Conservation (phyloP, 225 moss, liverwort and hornwort genomes). For the Climacium dendroides region DNA sequence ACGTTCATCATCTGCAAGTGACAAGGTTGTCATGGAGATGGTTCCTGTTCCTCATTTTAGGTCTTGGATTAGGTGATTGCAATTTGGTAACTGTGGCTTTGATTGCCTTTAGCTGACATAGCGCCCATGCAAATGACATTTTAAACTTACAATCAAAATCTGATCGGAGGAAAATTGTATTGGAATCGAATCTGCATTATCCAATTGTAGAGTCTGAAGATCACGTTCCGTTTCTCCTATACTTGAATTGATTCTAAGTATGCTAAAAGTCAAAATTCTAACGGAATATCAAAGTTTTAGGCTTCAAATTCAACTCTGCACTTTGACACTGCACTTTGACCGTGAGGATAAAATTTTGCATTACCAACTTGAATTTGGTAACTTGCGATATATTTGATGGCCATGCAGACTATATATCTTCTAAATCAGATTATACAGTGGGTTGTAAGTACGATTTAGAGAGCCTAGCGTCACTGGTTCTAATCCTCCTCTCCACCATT, state of each 20-base stretch:
- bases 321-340: not conserved
- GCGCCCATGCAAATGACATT: not conserved
- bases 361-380: not conserved
- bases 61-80: not conserved
- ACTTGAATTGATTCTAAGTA: not conserved
- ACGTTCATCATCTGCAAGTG: not conserved
- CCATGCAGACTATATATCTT: not conserved
- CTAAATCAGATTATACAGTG: not conserved
- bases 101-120: not conserved
- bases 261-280: not conserved
- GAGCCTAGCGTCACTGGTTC: not conserved
- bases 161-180: not conserved
- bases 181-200: not conserved
- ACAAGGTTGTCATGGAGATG: not conserved
- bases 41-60: not conserved
- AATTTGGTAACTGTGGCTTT: not conserved
- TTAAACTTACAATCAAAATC: not conserved
- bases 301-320: not conserved
- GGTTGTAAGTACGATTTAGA: not conserved
- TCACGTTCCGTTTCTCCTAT: not conserved
- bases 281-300: not conserved
- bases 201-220: not conserved
- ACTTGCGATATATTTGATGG: not conserved
- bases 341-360: not conserved
- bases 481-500: not conserved